These are phyloP conservation scores for Lachnellula willkommii DNA, from an alignment of 2,329 filamentous ascomycete species.

Conservation along the genomic window DNA sequence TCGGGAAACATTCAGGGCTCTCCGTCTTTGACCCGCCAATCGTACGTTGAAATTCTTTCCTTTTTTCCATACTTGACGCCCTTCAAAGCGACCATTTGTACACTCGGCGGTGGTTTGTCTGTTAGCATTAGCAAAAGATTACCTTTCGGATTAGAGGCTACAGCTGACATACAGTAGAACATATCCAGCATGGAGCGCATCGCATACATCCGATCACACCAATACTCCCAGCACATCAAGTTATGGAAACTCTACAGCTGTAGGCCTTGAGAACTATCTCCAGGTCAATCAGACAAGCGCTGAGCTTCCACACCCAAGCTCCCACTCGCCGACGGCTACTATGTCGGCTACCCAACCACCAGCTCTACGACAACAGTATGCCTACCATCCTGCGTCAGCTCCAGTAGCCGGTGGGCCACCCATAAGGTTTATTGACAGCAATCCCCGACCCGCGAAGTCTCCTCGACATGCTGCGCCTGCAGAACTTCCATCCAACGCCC, in stretches of 20 bases:
- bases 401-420: constrained; percentile 10
- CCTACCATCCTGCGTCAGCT: constrained; percentile 16
- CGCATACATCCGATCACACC: constrained; percentile 26
- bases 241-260: constrained; percentile 18
- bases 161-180: constrained; percentile 21
- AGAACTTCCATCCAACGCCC: constrained; percentile 17
- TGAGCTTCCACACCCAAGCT: constrained; percentile 16
- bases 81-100: background rate
- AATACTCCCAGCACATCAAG: constrained; percentile 21
- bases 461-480: constrained; percentile 28
- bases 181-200: constrained; percentile 24
- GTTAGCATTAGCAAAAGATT: background rate
- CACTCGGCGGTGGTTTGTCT: background rate
- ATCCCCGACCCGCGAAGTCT: constrained; percentile 30
- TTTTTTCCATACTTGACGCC: background rate
- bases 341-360: constrained; percentile 12
- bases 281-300: constrained; percentile 22
- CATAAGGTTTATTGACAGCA: constrained; percentile 27
- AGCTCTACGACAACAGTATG: constrained; percentile 15
- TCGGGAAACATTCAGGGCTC: constrained; percentile 24
- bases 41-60: constrained; percentile 22
- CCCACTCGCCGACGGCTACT: constrained; percentile 13
- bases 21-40: constrained; percentile 26
- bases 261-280: constrained; percentile 25
- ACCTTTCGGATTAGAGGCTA: background rate